Percentiles rank a stretch among this genome's conserved stretches.
These are phyloP conservation scores for Paramecium pentaurelia DNA, from an alignment of 73 alveolate species.

Conservation along the genomic window DNA sequence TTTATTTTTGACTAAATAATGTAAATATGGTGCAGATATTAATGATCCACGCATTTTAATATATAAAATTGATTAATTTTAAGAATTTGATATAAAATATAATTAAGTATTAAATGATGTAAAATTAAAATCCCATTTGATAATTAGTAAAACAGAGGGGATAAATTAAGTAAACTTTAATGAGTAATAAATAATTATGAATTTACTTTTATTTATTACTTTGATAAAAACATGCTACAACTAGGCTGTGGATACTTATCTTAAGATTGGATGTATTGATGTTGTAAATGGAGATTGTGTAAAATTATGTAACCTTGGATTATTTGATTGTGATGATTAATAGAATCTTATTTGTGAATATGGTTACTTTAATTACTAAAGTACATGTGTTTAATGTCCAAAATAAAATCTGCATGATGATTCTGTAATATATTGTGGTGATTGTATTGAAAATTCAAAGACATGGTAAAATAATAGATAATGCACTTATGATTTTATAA, in stretches of 20 bases:
- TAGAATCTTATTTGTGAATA: background rate
- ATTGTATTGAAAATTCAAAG: background rate
- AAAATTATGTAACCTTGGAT: background rate
- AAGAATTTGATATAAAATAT: background rate
- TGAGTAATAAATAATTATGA: background rate
- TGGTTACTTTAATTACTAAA: background rate
- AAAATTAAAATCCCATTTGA: background rate
- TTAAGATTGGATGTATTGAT: background rate
- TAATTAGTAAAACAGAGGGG: background rate
- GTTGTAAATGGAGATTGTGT: background rate
- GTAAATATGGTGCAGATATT: background rate
- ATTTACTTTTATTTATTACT: background rate
- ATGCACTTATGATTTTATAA: background rate
- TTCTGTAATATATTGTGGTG: background rate
- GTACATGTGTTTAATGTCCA: background rate
- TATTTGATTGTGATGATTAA: background rate
- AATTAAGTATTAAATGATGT: background rate
- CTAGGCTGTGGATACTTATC: background rate
- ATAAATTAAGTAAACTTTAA: background rate
- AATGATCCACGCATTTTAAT: conserved; percentile 15
- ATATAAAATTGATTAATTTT: background rate
- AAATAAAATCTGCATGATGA: background rate
- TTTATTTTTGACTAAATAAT: background rate
- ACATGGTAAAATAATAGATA: background rate
- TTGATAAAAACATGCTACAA: background rate